Base-by-base conservation (phyloP, 129 eudicot species). In the Escallonia rubra region DNA sequence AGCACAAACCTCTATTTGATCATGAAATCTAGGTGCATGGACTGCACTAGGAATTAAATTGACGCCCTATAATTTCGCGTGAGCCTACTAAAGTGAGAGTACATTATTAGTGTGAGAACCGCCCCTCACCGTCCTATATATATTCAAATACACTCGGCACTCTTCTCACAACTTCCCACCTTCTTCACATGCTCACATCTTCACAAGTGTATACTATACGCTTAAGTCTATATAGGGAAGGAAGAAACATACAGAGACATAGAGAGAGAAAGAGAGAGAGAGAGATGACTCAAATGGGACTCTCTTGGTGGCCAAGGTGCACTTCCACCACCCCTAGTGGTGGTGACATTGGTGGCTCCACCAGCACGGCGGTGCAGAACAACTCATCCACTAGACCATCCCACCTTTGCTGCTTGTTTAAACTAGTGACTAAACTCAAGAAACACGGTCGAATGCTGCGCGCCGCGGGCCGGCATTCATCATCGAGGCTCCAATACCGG, bases 341-440 rank as follows among this genome's bases (percentile, higher is more conserved):
- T 6, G 57, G 59, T 23, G 13, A 12, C 66, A 7, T 2, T 13
- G 50, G 53, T 14, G 49, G 69, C 41, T 51, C 58, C 41, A 12
- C 70, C 70, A 13, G 7, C 3, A 2, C 15, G 6, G 6, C 7
- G 3, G 38, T 5, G 5, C 59, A 42, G 1, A 39, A 34, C 3
- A 43, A 6, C 2, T 2, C 51, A 4, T 41, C 51, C 6, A 11
- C 6, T 52, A 10, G 2, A 39, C 13, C 70, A 13, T 3, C 71
- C 10, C 57, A 43, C 71, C 8, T 60, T 50, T 66, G 49, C 50
- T 51, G 34, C 71, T 13, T 66, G 13, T n/a, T 38, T 9, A 66
- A 53, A 16, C 51, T 66, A 0, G 5, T 66, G 48, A 53, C 41
- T 3, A 66, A 66, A 34, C 51, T 66, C 13, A 53, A 53, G 50